Evolutionary conservation across 768 basidiomycete genomes (phyloP).

Genomic region (Sistotremastrum suecicum): DNA sequence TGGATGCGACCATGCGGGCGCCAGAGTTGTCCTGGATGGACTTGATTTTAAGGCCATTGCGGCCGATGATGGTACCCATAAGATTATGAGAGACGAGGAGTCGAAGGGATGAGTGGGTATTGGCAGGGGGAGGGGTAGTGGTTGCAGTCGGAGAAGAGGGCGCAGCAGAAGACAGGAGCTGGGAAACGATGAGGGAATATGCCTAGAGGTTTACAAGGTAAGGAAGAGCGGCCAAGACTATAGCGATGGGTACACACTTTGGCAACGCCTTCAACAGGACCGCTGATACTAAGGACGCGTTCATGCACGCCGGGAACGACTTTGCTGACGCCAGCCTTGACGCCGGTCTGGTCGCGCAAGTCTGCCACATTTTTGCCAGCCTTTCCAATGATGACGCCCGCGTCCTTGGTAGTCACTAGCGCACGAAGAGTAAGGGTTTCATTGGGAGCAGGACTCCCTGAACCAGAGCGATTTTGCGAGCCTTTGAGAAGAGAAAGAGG

Average conservation of each 20-base stretch:
- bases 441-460: slow-evolving; percentile 53
- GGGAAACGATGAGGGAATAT: slow-evolving; percentile 86
- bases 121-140: slow-evolving; percentile 29
- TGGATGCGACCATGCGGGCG: slow-evolving; percentile 95
- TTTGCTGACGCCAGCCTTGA: slow-evolving; percentile 98
- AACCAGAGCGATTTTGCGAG: slow-evolving; percentile 34
- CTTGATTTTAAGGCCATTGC: slow-evolving; percentile 94
- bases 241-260: slow-evolving; percentile 38
- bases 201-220: slow-evolving; percentile 36
- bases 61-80: slow-evolving; percentile 98
- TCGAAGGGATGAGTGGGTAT: slow-evolving; percentile 75
- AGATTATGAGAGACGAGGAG: slow-evolving; percentile 98
- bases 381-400: slow-evolving; percentile 94
- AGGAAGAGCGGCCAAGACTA: slow-evolving; percentile 8
- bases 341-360: slow-evolving; percentile 86
- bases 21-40: slow-evolving; percentile 94
- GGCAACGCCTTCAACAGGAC: slow-evolving; percentile 83
- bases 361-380: slow-evolving; percentile 96
- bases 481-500: not conserved
- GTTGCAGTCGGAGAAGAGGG: slow-evolving; percentile 57
- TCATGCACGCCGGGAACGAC: slow-evolving; percentile 97
- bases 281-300: slow-evolving; percentile 89
- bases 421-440: slow-evolving; percentile 84
- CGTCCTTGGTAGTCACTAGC: slow-evolving; percentile 93
- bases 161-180: slow-evolving; percentile 66